Conservation (phyloP, 345 rosid species). For the Salix exigua region DNA sequence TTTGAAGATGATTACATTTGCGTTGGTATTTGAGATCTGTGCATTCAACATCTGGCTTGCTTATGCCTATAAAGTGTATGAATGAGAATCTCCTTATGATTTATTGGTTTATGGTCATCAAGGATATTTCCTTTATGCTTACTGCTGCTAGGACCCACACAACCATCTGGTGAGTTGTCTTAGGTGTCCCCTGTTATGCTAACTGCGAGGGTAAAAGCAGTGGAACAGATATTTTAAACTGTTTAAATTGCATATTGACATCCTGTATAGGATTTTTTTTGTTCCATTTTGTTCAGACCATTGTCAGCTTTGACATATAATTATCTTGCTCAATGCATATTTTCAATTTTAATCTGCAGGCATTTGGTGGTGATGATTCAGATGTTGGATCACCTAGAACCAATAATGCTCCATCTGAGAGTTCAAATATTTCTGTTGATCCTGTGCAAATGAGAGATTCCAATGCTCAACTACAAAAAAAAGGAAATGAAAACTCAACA, state of each 20-base stretch:
- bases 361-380: constrained; percentile 79
- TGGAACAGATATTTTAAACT: not conserved
- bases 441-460: constrained; percentile 40
- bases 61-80: not conserved
- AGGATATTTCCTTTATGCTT: not conserved
- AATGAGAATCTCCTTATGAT: not conserved
- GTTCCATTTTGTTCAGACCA: not conserved
- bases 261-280: not conserved
- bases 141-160: not conserved
- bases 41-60: not conserved
- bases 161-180: not conserved
- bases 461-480: constrained; percentile 40
- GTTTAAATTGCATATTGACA: not conserved
- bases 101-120: not conserved
- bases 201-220: not conserved
- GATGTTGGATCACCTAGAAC: constrained; percentile 67
- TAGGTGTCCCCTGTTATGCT: not conserved
- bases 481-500: constrained; percentile 46
- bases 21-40: not conserved
- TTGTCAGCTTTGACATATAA: not conserved
- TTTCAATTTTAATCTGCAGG: constrained; percentile 44
- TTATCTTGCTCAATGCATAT: constrained; percentile 1
- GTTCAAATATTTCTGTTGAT: constrained; percentile 39
- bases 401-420: constrained; percentile 40
- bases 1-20: not conserved